Base-by-base conservation (phyloP, 306 rosid species). In the Vigna angularis region DNA sequence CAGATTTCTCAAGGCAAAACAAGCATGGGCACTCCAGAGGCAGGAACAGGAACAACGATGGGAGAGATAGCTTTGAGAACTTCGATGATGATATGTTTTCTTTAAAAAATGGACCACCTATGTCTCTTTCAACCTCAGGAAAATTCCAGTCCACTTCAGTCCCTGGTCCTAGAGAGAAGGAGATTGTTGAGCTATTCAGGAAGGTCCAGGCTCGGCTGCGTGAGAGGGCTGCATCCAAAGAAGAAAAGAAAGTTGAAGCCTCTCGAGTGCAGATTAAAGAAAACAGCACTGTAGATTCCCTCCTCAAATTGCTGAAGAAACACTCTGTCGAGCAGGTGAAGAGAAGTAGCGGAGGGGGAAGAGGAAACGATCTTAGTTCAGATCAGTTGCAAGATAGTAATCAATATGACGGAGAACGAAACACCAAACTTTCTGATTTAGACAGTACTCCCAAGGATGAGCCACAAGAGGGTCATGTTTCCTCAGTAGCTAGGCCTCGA, bases 101-200 rank as follows among this genome's bases (percentile, higher is more conserved):
- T 36, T 76, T 91, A 2, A 93, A 88, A 80, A 89, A 95, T 77
- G 99, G 98, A 34, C 93, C 96, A 17, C 62, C 85, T 20, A 70
- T 75, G 67, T 90, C 99, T 12, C 85, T 85, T 32, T 86, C 94
- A 2, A 81, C 68, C 81, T 81, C 85, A 58, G 79, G 90, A 12
- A 95, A 92, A 77, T 90, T 80, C 20, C 90, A 89, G 72, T 84
- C 96, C 62, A 90, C 93, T 64, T 85, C 98, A 38, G 75, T 90
- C 56, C 99, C 99, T 22, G 99, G 99, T 51, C 87, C 96, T 6
- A 93, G 93, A 79, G 99, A 95, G 87, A 95, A 87, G 79, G 99
- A 95, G 87, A 95, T 95, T 69, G 97, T 95, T 47, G 99, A 91
- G 85, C 90, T 95, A 70, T 95, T 95, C 79, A 84, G 93, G 74